A percentile compares a stretch with the other conserved stretches of the same genome.
phyloP scores from a whole-genome alignment of 805 yeast species.

The Torulaspora delbrueckii region DNA sequence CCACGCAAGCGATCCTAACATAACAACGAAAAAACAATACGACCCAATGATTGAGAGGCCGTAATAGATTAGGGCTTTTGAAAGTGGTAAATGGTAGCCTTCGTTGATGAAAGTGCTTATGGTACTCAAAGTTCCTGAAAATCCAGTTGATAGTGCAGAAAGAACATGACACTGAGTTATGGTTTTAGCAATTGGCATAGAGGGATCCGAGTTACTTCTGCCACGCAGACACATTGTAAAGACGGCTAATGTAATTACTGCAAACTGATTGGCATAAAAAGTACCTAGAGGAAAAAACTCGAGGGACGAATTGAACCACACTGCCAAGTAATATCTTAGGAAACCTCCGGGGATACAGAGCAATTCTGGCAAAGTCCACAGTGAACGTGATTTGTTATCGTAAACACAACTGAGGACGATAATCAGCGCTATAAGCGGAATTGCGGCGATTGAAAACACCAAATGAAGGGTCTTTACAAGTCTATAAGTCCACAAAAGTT shows the following conservation, averaged over 20 bases:
- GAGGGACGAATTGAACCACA: constrained; percentile 41
- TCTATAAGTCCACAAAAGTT: constrained; percentile 2
- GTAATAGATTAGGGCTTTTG: constrained; percentile 49
- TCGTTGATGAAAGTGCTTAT: constrained; percentile 77
- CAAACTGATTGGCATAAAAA: constrained; percentile 45
- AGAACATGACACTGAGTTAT: constrained; percentile 47
- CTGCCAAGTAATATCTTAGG: constrained; percentile 51
- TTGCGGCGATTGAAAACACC: constrained; percentile 3
- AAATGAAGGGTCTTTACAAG: constrained; percentile 3
- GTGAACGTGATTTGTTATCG: constrained; percentile 45
- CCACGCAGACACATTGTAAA: constrained; percentile 40
- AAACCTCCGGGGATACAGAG: constrained; percentile 72
- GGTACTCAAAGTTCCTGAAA: constrained; percentile 68
- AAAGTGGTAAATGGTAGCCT: constrained; percentile 39
- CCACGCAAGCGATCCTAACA: constrained; percentile 74
- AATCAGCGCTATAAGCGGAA: constrained; percentile 28
- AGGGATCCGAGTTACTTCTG: constrained; percentile 21
- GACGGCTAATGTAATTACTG: constrained; percentile 20
- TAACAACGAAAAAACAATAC: constrained; percentile 49
- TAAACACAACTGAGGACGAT: constrained; percentile 32
- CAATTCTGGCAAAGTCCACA: constrained; percentile 63
- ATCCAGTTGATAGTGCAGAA: constrained; percentile 56
- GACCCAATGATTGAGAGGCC: constrained; percentile 42
- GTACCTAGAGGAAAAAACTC: constrained; percentile 54
- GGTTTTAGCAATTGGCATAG: constrained; percentile 31